Percentiles rank a stretch among this genome's conserved stretches.
These are phyloP conservation scores for Wickerhamiella azymoides DNA, from an alignment of 805 yeast genomes.

Conservation along the genomic window DNA sequence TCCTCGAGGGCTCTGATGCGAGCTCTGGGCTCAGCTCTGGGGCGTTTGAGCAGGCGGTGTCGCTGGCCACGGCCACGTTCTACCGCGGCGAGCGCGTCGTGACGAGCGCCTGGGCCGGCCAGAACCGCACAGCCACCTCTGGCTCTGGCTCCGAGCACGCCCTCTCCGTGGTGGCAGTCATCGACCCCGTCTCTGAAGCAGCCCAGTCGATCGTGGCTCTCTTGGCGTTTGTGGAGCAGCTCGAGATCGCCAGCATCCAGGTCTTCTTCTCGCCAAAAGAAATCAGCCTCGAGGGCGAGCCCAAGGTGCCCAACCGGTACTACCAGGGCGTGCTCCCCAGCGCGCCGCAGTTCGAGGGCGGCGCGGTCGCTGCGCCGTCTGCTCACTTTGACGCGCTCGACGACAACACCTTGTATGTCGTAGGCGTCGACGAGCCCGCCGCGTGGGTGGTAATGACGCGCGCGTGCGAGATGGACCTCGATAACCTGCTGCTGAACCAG, in stretches of 20 bases:
- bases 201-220: conserved; percentile 51
- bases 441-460: conserved; percentile 54
- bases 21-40: not conserved
- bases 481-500: conserved; percentile 38
- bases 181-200: conserved; percentile 60
- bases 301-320: conserved; percentile 13
- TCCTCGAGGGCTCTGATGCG: not conserved
- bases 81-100: not conserved
- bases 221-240: conserved; percentile 18
- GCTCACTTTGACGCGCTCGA: conserved; percentile 38
- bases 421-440: conserved; percentile 45
- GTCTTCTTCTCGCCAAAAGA: conserved; percentile 46
- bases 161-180: conserved; percentile 39
- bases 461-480: conserved; percentile 44
- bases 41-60: not conserved
- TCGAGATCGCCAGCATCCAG: conserved; percentile 34
- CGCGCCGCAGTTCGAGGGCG: conserved; percentile 20
- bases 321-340: conserved; percentile 21
- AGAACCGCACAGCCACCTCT: not conserved
- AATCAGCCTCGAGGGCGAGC: conserved; percentile 5
- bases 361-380: conserved; percentile 21
- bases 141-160: conserved; percentile 20
- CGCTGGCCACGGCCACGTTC: not conserved
- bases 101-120: not conserved
- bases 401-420: conserved; percentile 36